Base-by-base conservation (phyloP, 441 rosid genomes). In the Erodium trifolium region DNA sequence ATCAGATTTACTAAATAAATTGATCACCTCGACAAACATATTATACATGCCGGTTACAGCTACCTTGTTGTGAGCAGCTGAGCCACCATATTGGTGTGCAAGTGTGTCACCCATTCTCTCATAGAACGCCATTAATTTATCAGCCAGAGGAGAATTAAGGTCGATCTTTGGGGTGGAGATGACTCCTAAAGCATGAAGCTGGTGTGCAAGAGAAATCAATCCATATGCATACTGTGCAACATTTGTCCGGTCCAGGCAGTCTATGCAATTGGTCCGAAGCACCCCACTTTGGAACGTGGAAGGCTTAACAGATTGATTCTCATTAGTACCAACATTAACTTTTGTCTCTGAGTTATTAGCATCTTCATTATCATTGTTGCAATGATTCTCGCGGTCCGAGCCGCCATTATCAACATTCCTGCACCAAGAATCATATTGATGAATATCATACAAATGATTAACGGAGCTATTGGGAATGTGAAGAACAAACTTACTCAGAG, bases 21-120 rank as follows among this genome's bases (percentile, higher is more conserved):
- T 7, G 18, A 59, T 6, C 18, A 27, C 31, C 19, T 59, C 63
- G 17, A 51, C 59, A 3, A 51, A 51, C 59, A 13, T 51, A 13
- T 31, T 2, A 31, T 31, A 31, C 34, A 31, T 31, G 47, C 59
- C 68, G 68, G 63, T 39, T 41, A 68, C 37, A 73, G 71, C 70
- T 76, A 91, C 99, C 97, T 95, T 95, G 78, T 96, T 93, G 80
- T 96, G 99, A 71, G 99, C 99, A 63, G 98, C 98, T 53, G 99
- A 96, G 69, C 99, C 99, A 67, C 98, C 98, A 83, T 96, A 96
- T 75, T 96, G 99, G 70, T 89, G 89, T 16, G 99, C 98, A 67
- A 96, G 90, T 43, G 97, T 96, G 83, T 96, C 99, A 23, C 99
- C 99, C 99, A 92, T 96, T 75, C 85, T 87, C 81, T 96, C 99